These are phyloP conservation scores for Mycena indigotica DNA, from an alignment of 768 basidiomycete species.

Conservation along the genomic window DNA sequence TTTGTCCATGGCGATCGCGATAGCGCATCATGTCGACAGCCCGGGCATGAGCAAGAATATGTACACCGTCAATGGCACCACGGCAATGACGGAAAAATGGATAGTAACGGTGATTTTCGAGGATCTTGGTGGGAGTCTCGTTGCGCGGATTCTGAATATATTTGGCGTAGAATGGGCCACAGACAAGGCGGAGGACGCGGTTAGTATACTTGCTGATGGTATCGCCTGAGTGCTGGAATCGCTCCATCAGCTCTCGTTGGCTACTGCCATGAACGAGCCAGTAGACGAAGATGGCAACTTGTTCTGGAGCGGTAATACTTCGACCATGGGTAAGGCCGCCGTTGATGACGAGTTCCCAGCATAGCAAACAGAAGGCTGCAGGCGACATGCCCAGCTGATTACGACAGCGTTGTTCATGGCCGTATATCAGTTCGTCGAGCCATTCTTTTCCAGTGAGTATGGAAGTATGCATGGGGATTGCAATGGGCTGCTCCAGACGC, in stretches of 20 bases:
- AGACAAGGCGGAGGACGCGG: neutral
- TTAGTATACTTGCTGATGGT: slow-evolving; percentile 3
- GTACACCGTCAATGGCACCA: slow-evolving; percentile 30
- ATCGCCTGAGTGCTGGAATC: slow-evolving; percentile 4
- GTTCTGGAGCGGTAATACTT: slow-evolving; percentile 11
- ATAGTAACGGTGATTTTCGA: slow-evolving; percentile 26
- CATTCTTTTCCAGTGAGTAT: slow-evolving; percentile 16
- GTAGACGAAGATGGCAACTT: slow-evolving; percentile 19
- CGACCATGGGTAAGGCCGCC: neutral
- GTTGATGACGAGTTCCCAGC: neutral
- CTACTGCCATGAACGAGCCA: slow-evolving; percentile 7
- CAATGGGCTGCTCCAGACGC: neutral
- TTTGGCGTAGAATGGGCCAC: neutral
- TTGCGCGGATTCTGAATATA: slow-evolving; percentile 1
- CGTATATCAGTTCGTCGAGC: slow-evolving; percentile 18
- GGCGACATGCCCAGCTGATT: slow-evolving; percentile 13
- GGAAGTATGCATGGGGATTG: slow-evolving; percentile 15
- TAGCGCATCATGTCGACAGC: slow-evolving; percentile 9
- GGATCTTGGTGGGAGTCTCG: slow-evolving; percentile 19
- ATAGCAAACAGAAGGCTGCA: slow-evolving; percentile 8
- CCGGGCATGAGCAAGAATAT: slow-evolving; percentile 19
- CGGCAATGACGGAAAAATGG: slow-evolving; percentile 29
- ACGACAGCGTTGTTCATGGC: slow-evolving; percentile 14
- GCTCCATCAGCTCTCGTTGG: slow-evolving; percentile 13
- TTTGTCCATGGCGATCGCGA: slow-evolving; percentile 22